These are phyloP conservation scores for Cicer yamashitae DNA, from an alignment of 306 rosid genomes.

Conservation along the genomic window DNA sequence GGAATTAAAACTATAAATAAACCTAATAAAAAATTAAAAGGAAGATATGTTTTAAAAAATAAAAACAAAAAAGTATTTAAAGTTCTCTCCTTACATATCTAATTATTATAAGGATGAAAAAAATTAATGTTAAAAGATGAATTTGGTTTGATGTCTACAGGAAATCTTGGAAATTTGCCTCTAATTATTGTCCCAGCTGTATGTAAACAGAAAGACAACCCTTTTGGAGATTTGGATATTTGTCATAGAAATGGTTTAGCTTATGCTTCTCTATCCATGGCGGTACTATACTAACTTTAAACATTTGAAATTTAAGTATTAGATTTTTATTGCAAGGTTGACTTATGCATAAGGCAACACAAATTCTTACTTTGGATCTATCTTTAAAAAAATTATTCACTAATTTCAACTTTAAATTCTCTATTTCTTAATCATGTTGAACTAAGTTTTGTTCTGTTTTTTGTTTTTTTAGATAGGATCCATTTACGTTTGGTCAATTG, in stretches of 20 bases:
- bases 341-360: no score
- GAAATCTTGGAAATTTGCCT: constrained; percentile 53
- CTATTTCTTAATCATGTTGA: not conserved
- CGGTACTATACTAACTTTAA: constrained; percentile 45
- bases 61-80: no score
- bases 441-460: not conserved
- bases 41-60: no score
- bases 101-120: not conserved
- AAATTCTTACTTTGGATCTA: no score
- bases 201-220: constrained; percentile 43
- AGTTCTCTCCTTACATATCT: no score
- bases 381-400: no score
- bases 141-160: constrained; percentile 20
- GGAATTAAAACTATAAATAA: no score
- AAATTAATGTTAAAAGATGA: not conserved
- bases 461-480: constrained; percentile 46
- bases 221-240: constrained; percentile 52
- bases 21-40: no score
- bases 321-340: no score
- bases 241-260: constrained; percentile 52
- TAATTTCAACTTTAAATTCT: no score
- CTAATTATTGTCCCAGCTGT: constrained; percentile 52
- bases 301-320: not conserved
- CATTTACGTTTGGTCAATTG: constrained; percentile 50
- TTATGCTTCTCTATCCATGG: constrained; percentile 56